Conservation (phyloP, 1,284 basidiomycete genomes). For the Vanrija humicola region DNA sequence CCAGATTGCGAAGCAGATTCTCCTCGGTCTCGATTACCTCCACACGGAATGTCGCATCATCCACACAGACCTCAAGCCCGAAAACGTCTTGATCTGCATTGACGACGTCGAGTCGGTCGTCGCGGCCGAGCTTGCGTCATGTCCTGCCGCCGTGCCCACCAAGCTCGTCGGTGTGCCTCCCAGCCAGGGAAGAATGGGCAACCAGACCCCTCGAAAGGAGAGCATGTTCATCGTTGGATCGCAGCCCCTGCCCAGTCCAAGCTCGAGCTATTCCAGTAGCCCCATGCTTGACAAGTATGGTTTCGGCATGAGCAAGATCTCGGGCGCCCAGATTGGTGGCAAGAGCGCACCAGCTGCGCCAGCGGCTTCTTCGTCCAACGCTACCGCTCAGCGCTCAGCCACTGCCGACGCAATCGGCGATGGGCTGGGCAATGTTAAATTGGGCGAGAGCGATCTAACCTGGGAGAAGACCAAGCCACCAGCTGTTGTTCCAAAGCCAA, state of each 20-base stretch:
- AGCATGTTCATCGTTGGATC: slow-evolving; percentile 87
- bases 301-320: slow-evolving; percentile 79
- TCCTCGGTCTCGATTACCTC: slow-evolving; percentile 96
- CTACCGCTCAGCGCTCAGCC: slow-evolving; percentile 38
- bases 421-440: slow-evolving; percentile 63
- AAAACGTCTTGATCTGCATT: slow-evolving; percentile 96
- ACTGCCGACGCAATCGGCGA: slow-evolving; percentile 56
- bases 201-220: slow-evolving; percentile 90
- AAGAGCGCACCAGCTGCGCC: slow-evolving; percentile 20
- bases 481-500: slow-evolving; percentile 40
- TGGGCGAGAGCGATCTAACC: slow-evolving; percentile 54
- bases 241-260: slow-evolving; percentile 81
- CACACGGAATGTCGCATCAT: slow-evolving; percentile 94
- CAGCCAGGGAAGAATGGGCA: slow-evolving; percentile 89
- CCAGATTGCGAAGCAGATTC: slow-evolving; percentile 94
- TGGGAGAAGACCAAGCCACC: slow-evolving; percentile 56
- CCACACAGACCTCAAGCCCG: slow-evolving; percentile 94
- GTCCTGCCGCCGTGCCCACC: slow-evolving; percentile 59
- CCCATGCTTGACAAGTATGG: slow-evolving; percentile 86
- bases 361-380: not conserved
- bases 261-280: slow-evolving; percentile 65
- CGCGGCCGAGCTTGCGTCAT: slow-evolving; percentile 68
- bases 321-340: slow-evolving; percentile 28
- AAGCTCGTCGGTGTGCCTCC: slow-evolving; percentile 93
- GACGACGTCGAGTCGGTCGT: slow-evolving; percentile 96